Evolutionary conservation across 805 yeast genomes (phyloP).

Genomic region (Saturnispora silvae): DNA sequence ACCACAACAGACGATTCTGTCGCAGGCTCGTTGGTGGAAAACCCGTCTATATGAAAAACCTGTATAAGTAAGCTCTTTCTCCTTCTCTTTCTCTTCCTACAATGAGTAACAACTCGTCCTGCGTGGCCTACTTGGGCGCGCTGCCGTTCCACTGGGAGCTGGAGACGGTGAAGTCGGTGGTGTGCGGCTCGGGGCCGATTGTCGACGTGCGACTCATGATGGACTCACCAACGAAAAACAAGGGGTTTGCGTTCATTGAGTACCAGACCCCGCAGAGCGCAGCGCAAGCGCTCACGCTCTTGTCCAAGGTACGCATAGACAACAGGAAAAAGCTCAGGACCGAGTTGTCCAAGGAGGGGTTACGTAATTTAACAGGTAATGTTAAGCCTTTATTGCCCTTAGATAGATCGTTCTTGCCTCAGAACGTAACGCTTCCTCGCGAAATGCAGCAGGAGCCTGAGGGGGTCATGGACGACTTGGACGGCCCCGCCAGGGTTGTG

Average conservation of each 20-base stretch:
- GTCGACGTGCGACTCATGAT: slow-evolving; percentile 56
- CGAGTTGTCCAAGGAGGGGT: slow-evolving; percentile 54
- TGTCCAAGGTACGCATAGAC: slow-evolving; percentile 35
- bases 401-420: slow-evolving; percentile 39
- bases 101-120: background rate
- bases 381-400: slow-evolving; percentile 36
- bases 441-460: slow-evolving; percentile 25
- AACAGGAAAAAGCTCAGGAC: slow-evolving; percentile 41
- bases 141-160: slow-evolving; percentile 68
- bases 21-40: no score
- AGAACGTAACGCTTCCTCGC: slow-evolving; percentile 46
- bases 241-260: slow-evolving; percentile 61
- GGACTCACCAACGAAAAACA: slow-evolving; percentile 48
- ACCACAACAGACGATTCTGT: no score
- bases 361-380: slow-evolving; percentile 26
- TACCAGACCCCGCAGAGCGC: slow-evolving; percentile 45
- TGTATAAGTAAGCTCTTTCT: no score
- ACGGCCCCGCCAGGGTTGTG: slow-evolving; percentile 12
- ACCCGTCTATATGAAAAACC: no score
- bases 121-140: slow-evolving; percentile 47
- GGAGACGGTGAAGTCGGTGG: slow-evolving; percentile 48
- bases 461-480: background rate
- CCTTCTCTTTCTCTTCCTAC: no score
- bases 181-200: slow-evolving; percentile 64
- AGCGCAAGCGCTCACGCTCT: slow-evolving; percentile 32